These are phyloP conservation scores for Sphaerulina musiva DNA, from an alignment of 2,329 filamentous ascomycete genomes.

Conservation along the genomic window DNA sequence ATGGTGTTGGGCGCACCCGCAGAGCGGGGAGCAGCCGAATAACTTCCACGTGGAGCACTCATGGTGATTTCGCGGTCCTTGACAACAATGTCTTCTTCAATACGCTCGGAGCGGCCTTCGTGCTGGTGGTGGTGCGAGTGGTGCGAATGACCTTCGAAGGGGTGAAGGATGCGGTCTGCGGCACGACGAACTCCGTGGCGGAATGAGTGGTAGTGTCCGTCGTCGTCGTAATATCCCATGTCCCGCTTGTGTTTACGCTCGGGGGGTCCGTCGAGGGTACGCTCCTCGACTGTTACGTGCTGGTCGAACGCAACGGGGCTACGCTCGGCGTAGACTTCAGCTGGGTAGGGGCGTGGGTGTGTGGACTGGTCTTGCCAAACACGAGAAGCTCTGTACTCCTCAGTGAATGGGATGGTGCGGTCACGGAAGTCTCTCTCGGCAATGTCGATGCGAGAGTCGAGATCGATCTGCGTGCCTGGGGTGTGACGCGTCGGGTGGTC, in stretches of 20 bases:
- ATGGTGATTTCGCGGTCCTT: constrained; percentile 45
- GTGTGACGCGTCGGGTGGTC: constrained; percentile 44
- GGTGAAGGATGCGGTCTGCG: constrained; percentile 59
- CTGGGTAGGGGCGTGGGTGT: constrained; percentile 34
- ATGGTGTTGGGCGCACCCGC: constrained; percentile 65
- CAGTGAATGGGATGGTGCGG: constrained; percentile 35
- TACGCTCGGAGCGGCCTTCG: constrained; percentile 27
- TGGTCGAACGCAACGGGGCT: constrained; percentile 34
- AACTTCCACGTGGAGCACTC: constrained; percentile 32
- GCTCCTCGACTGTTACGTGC: constrained; percentile 48
- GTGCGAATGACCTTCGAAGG: constrained; percentile 49
- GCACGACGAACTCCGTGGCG: constrained; percentile 63
- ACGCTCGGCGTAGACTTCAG: constrained; percentile 36
- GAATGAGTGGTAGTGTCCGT: constrained; percentile 68
- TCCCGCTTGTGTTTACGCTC: constrained; percentile 47
- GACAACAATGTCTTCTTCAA: constrained; percentile 43
- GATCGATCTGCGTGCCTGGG: constrained; percentile 45
- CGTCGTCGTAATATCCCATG: constrained; percentile 77
- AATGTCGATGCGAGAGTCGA: constrained; percentile 53
- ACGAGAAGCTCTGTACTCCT: constrained; percentile 35
- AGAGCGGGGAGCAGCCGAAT: constrained; percentile 21
- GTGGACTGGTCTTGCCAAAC: constrained; percentile 38
- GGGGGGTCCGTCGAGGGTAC: constrained; percentile 44
- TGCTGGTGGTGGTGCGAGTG: constrained; percentile 44
- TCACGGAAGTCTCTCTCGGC: constrained; percentile 45